A percentile compares a stretch with the other conserved stretches of the same genome.
Conservation (phyloP, 345 rosid species). For the Turnera subulata region DNA sequence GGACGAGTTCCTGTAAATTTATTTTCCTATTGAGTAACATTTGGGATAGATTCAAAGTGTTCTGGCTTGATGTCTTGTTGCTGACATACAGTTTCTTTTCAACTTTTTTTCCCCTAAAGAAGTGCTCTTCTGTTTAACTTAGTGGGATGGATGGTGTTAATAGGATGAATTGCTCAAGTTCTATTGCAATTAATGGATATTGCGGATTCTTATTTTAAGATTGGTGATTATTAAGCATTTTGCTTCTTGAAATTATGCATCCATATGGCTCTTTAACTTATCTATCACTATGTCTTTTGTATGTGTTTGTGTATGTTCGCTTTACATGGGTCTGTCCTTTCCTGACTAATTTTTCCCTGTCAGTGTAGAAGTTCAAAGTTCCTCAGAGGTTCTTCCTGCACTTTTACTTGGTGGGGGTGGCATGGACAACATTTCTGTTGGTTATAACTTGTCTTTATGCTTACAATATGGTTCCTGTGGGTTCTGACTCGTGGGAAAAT, state of each 20-base stretch:
- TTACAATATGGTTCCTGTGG: constrained; percentile 33
- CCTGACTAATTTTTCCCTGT: not conserved
- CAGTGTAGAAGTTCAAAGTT: constrained; percentile 60
- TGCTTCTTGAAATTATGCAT: not conserved
- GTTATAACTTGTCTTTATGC: constrained; percentile 56
- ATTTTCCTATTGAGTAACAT: too few relatives aligned
- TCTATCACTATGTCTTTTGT: not conserved
- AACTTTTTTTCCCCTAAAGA: too few relatives aligned
- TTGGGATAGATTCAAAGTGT: too few relatives aligned
- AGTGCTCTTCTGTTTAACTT: too few relatives aligned
- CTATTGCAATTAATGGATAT: not conserved
- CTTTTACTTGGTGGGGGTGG: constrained; percentile 54
- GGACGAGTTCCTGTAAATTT: too few relatives aligned
- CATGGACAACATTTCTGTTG: constrained; percentile 64
- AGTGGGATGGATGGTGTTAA: too few relatives aligned
- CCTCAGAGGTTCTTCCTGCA: constrained; percentile 71
- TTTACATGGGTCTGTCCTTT: not conserved
- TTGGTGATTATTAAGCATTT: not conserved
- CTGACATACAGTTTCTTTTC: too few relatives aligned
- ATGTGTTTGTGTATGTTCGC: not conserved
- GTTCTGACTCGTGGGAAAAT: constrained; percentile 36
- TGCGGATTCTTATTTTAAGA: not conserved
- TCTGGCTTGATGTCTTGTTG: too few relatives aligned
- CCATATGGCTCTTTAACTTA: not conserved
- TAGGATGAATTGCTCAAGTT: too few relatives aligned